Conservation (phyloP, 345 rosid genomes). For the Hibiscus trionum region DNA sequence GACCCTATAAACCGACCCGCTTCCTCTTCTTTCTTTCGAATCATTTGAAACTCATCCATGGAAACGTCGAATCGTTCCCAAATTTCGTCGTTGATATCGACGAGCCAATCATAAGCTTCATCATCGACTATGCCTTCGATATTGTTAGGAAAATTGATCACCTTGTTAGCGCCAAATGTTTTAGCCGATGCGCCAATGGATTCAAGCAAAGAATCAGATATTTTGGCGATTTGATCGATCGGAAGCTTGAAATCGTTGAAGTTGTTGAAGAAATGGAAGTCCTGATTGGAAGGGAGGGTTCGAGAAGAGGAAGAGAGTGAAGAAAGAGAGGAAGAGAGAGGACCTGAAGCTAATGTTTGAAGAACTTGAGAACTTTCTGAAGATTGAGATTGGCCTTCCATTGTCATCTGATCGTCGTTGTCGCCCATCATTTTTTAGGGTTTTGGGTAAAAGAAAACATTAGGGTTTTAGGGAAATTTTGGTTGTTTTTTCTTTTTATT, state of each 20-base stretch:
- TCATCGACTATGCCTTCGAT: conserved; percentile 28
- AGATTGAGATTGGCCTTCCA: conserved; percentile 20
- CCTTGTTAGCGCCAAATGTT: conserved; percentile 19
- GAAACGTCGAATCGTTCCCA: conserved; percentile 61
- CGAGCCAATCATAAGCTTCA: conserved; percentile 71
- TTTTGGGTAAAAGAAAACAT: neutral
- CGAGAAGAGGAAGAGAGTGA: conserved; percentile 42
- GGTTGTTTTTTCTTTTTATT: neutral
- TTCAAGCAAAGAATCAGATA: conserved; percentile 46
- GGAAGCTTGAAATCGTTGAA: conserved; percentile 71
- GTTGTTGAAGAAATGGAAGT: conserved; percentile 77
- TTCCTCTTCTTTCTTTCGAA: conserved; percentile 42
- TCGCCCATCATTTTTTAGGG: conserved; percentile 7
- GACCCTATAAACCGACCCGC: conserved; percentile 24
- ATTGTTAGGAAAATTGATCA: conserved; percentile 26
- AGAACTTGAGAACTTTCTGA: conserved; percentile 24
- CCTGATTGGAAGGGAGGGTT: conserved; percentile 53
- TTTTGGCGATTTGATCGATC: conserved; percentile 29
- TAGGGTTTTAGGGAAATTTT: conserved; percentile 10
- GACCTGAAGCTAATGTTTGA: conserved; percentile 26
- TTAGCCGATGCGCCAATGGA: conserved; percentile 45
- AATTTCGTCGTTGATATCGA: conserved; percentile 56
- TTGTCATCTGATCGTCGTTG: conserved; percentile 15
- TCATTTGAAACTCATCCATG: conserved; percentile 40
- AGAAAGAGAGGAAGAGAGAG: conserved; percentile 44